Evolutionary conservation across 306 rosid species (phyloP).

Genomic region (Gleditsia sinensis): DNA sequence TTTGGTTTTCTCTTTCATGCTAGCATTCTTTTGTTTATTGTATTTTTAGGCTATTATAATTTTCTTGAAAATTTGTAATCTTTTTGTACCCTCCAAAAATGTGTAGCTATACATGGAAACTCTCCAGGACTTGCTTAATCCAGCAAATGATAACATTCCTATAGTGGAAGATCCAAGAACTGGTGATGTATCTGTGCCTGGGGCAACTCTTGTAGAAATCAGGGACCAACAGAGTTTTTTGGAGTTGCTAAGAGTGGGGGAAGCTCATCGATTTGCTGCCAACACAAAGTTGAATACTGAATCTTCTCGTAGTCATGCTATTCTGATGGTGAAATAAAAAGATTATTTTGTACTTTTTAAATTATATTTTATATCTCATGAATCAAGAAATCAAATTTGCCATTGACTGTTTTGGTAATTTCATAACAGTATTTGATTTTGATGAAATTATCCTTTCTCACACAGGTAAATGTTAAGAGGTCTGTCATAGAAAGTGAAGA

Average conservation of each 20-base stretch:
- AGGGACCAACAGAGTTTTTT: constrained; percentile 71
- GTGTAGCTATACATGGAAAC: constrained; percentile 95
- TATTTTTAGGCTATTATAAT: constrained; percentile 22
- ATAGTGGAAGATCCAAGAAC: constrained; percentile 92
- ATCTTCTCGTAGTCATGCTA: constrained; percentile 97
- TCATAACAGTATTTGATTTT: constrained; percentile 32
- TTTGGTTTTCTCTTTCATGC: constrained; percentile 34
- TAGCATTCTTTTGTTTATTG: constrained; percentile 23
- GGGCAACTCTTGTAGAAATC: constrained; percentile 88
- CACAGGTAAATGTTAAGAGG: constrained; percentile 86
- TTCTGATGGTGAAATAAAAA: constrained; percentile 74
- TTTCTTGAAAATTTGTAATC: constrained; percentile 19
- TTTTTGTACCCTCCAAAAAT: constrained; percentile 24
- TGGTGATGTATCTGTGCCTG: constrained; percentile 84
- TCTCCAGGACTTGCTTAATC: constrained; percentile 90
- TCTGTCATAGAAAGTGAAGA: constrained; percentile 74
- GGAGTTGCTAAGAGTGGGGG: constrained; percentile 89
- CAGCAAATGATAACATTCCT: constrained; percentile 84
- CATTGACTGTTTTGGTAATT: constrained; percentile 19
- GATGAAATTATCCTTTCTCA: constrained; percentile 39
- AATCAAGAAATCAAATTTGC: constrained; percentile 20
- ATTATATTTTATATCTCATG: constrained; percentile 11
- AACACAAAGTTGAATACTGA: constrained; percentile 94
- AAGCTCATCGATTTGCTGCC: constrained; percentile 87
- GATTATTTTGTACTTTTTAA: constrained; percentile 25